Conservation (phyloP, 2,329 filamentous ascomycete genomes). For the Emergomyces africanus region DNA sequence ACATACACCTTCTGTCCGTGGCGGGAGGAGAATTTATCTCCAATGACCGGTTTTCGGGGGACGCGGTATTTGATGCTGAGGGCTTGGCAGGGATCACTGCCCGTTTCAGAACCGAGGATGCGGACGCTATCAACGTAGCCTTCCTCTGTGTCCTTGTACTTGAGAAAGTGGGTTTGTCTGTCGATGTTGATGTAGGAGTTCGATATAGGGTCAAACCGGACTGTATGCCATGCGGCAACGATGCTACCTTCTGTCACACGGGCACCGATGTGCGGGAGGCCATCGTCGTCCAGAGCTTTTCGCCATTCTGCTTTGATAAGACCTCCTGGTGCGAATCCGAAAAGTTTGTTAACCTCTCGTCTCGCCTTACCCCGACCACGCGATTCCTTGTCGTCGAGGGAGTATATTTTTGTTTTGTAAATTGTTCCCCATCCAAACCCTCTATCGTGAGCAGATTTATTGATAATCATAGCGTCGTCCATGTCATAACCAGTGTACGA, state of each 20-base stretch:
- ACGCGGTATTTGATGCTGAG: slow-evolving; percentile 89
- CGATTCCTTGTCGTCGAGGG: slow-evolving; percentile 64
- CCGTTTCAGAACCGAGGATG: slow-evolving; percentile 72
- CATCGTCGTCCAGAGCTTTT: slow-evolving; percentile 70
- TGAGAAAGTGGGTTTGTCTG: slow-evolving; percentile 72
- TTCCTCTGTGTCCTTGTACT: slow-evolving; percentile 84
- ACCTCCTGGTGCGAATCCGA: slow-evolving; percentile 75
- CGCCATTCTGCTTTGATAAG: slow-evolving; percentile 58
- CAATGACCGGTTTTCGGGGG: slow-evolving; percentile 80
- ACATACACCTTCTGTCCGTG: slow-evolving; percentile 94
- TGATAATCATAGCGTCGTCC: slow-evolving; percentile 99
- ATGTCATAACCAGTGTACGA: slow-evolving; percentile 99
- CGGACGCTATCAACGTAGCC: slow-evolving; percentile 90
- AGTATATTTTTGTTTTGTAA: slow-evolving; percentile 93
- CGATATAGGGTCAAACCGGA: slow-evolving; percentile 59
- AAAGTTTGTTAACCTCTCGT: slow-evolving; percentile 65
- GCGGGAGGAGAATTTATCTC: slow-evolving; percentile 97
- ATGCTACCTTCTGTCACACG: slow-evolving; percentile 69
- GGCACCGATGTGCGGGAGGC: slow-evolving; percentile 68
- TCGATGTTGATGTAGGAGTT: slow-evolving; percentile 74
- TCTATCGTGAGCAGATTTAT: slow-evolving; percentile 91
- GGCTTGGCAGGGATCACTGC: slow-evolving; percentile 70
- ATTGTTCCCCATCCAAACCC: slow-evolving; percentile 93
- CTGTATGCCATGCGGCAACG: slow-evolving; percentile 80
- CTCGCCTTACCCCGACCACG: slow-evolving; percentile 51